Evolutionary conservation across 495 filamentous ascomycete species (phyloP).

Genomic region (Tuber umbilicatum): DNA sequence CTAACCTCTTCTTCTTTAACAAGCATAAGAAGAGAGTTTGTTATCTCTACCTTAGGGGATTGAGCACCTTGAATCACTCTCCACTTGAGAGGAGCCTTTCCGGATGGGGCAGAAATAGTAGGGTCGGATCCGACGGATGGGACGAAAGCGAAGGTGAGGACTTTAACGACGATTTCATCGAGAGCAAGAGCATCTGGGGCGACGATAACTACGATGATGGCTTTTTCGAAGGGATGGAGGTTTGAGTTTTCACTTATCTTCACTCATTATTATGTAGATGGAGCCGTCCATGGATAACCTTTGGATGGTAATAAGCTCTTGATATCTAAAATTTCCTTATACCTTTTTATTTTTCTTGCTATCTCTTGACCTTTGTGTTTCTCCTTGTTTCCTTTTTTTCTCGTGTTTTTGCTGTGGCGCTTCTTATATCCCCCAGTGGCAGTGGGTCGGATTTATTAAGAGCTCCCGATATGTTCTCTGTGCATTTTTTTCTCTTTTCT

Average conservation of each 20-base stretch:
- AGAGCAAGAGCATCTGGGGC: conserved; percentile 49
- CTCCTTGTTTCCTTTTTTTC: background rate
- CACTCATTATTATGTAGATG: background rate
- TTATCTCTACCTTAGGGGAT: conserved; percentile 80
- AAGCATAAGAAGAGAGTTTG: conserved; percentile 86
- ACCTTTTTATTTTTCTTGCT: background rate
- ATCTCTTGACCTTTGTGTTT: background rate
- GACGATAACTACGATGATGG: conserved; percentile 43
- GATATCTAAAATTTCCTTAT: background rate
- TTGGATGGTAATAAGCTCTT: background rate
- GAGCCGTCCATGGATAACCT: background rate
- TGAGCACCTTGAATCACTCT: conserved; percentile 72
- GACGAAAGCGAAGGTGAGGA: conserved; percentile 41
- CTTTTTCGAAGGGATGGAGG: conserved; percentile 31
- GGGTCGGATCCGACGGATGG: conserved; percentile 23
- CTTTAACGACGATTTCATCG: conserved; percentile 43
- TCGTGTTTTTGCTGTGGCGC: background rate
- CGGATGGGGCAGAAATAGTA: conserved; percentile 17
- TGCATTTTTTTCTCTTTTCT: background rate
- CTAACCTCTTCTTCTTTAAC: conserved; percentile 97
- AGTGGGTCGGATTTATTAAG: background rate
- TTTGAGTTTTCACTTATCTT: conserved; percentile 10
- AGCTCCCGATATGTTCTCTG: background rate
- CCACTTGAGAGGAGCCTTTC: conserved; percentile 46
- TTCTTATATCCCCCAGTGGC: background rate